Evolutionary conservation across 2,329 filamentous ascomycete genomes (phyloP).

Genomic region (Orbilia ellipsospora): DNA sequence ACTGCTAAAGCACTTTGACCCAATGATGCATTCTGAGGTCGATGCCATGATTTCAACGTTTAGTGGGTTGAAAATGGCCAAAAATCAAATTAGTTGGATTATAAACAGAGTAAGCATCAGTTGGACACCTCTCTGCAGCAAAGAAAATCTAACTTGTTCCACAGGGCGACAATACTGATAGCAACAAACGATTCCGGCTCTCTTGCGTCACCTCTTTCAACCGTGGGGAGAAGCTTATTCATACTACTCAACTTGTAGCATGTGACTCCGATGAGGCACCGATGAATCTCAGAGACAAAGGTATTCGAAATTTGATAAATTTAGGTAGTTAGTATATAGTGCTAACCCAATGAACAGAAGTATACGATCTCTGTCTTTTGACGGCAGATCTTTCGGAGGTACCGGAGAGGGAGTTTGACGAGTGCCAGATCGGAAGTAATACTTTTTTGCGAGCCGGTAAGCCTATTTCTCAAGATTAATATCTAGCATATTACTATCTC

Average conservation of each 20-base stretch:
- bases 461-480: not conserved
- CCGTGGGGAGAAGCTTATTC: conserved; percentile 51
- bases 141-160: not conserved
- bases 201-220: conserved; percentile 54
- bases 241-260: conserved; percentile 50
- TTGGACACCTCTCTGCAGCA: not conserved
- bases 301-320: not conserved
- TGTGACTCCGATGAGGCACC: conserved; percentile 50
- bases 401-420: conserved; percentile 51
- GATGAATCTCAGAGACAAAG: conserved; percentile 48
- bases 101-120: conserved; percentile 40
- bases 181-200: conserved; percentile 48
- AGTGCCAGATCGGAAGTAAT: conserved; percentile 54
- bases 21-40: conserved; percentile 45
- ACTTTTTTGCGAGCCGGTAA: conserved; percentile 53
- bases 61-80: conserved; percentile 53
- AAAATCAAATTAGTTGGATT: conserved; percentile 54
- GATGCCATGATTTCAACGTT: conserved; percentile 56
- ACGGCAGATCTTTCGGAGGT: conserved; percentile 53
- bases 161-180: conserved; percentile 50
- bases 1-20: conserved; percentile 52
- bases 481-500: not conserved
- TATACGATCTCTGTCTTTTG: conserved; percentile 52
- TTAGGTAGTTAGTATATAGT: not conserved
- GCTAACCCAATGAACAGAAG: conserved; percentile 40